Evolutionary conservation across 805 yeast genomes (phyloP).

Genomic region (Hanseniaspora pseudoguilliermondii): DNA sequence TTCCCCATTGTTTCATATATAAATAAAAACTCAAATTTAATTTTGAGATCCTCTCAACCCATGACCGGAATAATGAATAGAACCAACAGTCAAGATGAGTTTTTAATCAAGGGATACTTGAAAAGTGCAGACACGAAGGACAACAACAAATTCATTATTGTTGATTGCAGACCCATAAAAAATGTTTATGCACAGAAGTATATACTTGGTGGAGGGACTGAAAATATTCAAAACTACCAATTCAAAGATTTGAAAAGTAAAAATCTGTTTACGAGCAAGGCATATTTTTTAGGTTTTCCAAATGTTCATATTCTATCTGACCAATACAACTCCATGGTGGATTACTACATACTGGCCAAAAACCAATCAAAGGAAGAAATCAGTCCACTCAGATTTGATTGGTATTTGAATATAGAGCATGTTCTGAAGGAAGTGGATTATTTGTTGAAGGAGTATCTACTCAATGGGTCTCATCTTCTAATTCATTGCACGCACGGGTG

Average conservation of each 20-base stretch:
- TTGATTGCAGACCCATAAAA: conserved; percentile 84
- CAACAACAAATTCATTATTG: conserved; percentile 49
- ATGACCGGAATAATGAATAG: conserved; percentile 78
- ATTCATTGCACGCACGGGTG: conserved; percentile 97
- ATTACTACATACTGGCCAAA: conserved; percentile 47
- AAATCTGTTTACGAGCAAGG: conserved; percentile 33
- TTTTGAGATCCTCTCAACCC: conserved; percentile 87
- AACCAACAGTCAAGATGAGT: conserved; percentile 85
- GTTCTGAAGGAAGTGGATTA: conserved; percentile 65
- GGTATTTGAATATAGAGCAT: conserved; percentile 63
- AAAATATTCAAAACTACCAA: conserved; percentile 75
- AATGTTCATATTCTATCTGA: conserved; percentile 94
- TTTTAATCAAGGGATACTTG: conserved; percentile 61
- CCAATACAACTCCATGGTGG: conserved; percentile 50
- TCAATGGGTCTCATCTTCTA: conserved; percentile 68
- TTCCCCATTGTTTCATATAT: conserved; percentile 73
- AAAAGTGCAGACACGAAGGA: conserved; percentile 28
- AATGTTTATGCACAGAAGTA: conserved; percentile 87
- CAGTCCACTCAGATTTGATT: conserved; percentile 36
- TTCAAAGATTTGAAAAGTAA: conserved; percentile 24
- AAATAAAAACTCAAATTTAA: conserved; percentile 56
- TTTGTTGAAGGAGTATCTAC: conserved; percentile 67
- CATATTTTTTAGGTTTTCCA: conserved; percentile 79
- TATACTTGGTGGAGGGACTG: conserved; percentile 97
- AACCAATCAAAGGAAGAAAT: conserved; percentile 43